Evolutionary conservation across 2,329 filamentous ascomycete species (phyloP).

Genomic region (Xylariales sp.): DNA sequence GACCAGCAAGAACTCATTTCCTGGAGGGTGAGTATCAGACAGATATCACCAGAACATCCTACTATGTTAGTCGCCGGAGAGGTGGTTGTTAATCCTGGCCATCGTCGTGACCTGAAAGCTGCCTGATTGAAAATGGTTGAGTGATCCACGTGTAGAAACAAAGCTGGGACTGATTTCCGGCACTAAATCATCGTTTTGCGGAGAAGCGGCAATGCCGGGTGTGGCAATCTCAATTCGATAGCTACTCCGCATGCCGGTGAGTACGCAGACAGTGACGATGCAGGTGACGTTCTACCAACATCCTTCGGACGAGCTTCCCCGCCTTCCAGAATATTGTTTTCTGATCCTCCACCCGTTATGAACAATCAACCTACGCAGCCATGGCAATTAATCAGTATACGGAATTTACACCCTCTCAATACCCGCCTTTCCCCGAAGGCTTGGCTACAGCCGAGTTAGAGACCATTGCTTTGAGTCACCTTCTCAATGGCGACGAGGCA

Average conservation of each 20-base stretch:
- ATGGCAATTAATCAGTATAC: slow-evolving; percentile 4
- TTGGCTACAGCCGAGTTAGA: slow-evolving; percentile 22
- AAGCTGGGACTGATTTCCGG: too few relatives aligned
- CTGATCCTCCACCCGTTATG: too few relatives aligned
- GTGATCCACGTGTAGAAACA: too few relatives aligned
- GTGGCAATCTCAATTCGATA: not conserved
- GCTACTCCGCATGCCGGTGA: not conserved
- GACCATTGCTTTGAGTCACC: slow-evolving; percentile 24
- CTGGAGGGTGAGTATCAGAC: too few relatives aligned
- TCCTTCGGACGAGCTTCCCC: not conserved
- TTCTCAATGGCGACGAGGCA: slow-evolving; percentile 15
- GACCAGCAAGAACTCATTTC: too few relatives aligned
- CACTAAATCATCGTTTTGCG: too few relatives aligned
- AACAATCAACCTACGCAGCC: too few relatives aligned
- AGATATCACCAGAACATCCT: too few relatives aligned
- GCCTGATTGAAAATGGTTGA: too few relatives aligned
- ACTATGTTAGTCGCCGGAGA: too few relatives aligned
- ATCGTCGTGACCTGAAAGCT: too few relatives aligned
- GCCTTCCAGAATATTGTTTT: not conserved
- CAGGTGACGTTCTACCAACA: not conserved
- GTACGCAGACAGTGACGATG: not conserved
- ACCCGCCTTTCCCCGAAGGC: slow-evolving; percentile 22
- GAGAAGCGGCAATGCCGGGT: not conserved
- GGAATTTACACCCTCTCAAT: slow-evolving; percentile 17
- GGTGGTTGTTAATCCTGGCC: too few relatives aligned